Evolutionary conservation across 1,139 yeast genomes (phyloP).

Genomic region (Torulaspora globosa): DNA sequence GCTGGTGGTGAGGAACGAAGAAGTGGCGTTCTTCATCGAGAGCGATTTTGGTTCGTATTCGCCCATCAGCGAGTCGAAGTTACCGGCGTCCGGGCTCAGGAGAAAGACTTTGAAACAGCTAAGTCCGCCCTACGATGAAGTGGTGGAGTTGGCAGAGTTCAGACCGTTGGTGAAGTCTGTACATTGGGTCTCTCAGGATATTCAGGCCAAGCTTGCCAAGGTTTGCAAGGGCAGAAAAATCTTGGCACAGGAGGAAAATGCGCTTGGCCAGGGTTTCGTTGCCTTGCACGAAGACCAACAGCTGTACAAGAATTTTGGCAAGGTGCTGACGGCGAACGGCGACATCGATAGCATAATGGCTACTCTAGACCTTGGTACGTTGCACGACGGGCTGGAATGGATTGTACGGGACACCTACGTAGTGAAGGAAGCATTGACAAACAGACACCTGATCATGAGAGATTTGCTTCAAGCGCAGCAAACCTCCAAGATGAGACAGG

Average conservation of each 20-base stretch:
- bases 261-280: conserved; percentile 57
- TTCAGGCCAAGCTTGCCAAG: conserved; percentile 53
- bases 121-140: conserved; percentile 87
- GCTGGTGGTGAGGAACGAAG: conserved; percentile 78
- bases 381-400: conserved; percentile 70
- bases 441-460: conserved; percentile 86
- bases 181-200: conserved; percentile 57
- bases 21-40: conserved; percentile 80
- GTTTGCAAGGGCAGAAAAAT: conserved; percentile 53
- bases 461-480: conserved; percentile 79
- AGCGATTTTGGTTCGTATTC: conserved; percentile 75
- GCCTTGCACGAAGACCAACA: conserved; percentile 41
- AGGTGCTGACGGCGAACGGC: conserved; percentile 63
- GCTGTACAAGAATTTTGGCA: conserved; percentile 76
- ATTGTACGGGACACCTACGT: conserved; percentile 74
- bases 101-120: conserved; percentile 88
- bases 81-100: conserved; percentile 72
- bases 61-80: conserved; percentile 53
- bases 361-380: conserved; percentile 65
- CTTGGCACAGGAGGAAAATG: conserved; percentile 55
- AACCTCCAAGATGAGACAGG: conserved; percentile 64
- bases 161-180: conserved; percentile 80
- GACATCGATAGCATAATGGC: conserved; percentile 75
- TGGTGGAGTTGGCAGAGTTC: conserved; percentile 71
- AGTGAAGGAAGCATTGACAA: conserved; percentile 88